phyloP scores from a whole-genome alignment of 495 filamentous ascomycete genomes.

The Aspergillus funiculosus region DNA sequence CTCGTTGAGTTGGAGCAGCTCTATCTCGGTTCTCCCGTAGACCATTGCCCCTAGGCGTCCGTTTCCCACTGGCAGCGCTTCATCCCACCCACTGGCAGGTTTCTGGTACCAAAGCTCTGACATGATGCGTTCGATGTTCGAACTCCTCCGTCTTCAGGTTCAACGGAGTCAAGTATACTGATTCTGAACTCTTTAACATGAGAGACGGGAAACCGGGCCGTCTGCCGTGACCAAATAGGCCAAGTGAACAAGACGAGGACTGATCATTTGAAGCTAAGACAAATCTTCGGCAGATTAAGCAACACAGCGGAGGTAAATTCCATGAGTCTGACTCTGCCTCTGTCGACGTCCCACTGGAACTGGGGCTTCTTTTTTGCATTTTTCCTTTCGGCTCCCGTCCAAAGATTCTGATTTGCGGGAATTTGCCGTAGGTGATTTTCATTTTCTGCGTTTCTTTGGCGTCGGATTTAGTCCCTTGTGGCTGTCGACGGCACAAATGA shows the following conservation, averaged over 20 bases:
- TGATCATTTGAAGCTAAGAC: background rate
- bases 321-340: background rate
- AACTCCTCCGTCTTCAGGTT: slow-evolving; percentile 6
- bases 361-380: background rate
- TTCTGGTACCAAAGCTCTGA: slow-evolving; percentile 32
- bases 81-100: slow-evolving; percentile 21
- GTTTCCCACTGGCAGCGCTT: slow-evolving; percentile 45
- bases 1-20: slow-evolving; percentile 48
- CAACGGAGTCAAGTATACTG: no score
- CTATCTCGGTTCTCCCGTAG: slow-evolving; percentile 39
- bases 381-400: background rate
- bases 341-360: background rate
- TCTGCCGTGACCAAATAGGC: slow-evolving; percentile 4
- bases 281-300: no score
- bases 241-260: background rate
- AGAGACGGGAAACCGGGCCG: slow-evolving; percentile 10
- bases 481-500: background rate
- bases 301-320: background rate
- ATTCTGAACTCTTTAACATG: background rate
- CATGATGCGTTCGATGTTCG: slow-evolving; percentile 13
- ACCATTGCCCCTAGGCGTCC: slow-evolving; percentile 49
- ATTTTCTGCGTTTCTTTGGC: background rate
- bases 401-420: slow-evolving; percentile 4
- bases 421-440: slow-evolving; percentile 1
- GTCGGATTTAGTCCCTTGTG: background rate